phyloP scores from a whole-genome alignment of 1,284 basidiomycete species.

The Tetrapyrgos nigripes region DNA sequence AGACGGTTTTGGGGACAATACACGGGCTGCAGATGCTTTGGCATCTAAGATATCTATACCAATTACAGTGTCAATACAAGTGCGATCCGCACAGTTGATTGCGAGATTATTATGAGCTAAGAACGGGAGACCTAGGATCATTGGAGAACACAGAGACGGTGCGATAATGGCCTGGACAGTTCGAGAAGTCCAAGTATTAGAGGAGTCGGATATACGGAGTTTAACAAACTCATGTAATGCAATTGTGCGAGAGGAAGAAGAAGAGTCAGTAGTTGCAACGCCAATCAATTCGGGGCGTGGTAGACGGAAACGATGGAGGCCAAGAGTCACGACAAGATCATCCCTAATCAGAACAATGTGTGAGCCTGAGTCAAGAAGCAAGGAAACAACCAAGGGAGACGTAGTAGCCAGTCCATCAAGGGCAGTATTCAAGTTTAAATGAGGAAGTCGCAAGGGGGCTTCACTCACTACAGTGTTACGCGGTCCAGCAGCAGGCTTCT shows the following conservation, averaged over 20 bases:
- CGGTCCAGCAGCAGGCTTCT: no score
- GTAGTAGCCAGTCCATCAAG: not conserved
- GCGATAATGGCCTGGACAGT: constrained; percentile 16
- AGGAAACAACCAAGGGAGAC: not conserved
- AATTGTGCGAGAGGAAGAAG: no score
- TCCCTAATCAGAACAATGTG: constrained; percentile 19
- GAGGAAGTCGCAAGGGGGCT: no score
- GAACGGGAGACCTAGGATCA: constrained; percentile 23
- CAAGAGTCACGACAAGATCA: constrained; percentile 16
- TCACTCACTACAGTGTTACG: no score
- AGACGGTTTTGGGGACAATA: not conserved
- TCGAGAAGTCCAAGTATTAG: constrained; percentile 8
- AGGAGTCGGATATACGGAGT: not conserved
- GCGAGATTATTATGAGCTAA: constrained; percentile 18
- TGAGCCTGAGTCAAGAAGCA: constrained; percentile 26
- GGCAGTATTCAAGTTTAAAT: not conserved
- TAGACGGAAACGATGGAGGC: constrained; percentile 14
- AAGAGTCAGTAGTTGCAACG: constrained; percentile 19
- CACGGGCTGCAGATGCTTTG: no score
- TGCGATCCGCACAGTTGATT: constrained; percentile 9
- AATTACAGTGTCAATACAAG: constrained; percentile 12
- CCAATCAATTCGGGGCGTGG: constrained; percentile 23
- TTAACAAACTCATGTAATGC: not conserved
- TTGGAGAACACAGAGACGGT: constrained; percentile 17
- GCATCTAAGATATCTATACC: constrained; percentile 16